These are phyloP conservation scores for Pyricularia sp. DNA, from an alignment of 2,329 filamentous ascomycete genomes.

Conservation along the genomic window DNA sequence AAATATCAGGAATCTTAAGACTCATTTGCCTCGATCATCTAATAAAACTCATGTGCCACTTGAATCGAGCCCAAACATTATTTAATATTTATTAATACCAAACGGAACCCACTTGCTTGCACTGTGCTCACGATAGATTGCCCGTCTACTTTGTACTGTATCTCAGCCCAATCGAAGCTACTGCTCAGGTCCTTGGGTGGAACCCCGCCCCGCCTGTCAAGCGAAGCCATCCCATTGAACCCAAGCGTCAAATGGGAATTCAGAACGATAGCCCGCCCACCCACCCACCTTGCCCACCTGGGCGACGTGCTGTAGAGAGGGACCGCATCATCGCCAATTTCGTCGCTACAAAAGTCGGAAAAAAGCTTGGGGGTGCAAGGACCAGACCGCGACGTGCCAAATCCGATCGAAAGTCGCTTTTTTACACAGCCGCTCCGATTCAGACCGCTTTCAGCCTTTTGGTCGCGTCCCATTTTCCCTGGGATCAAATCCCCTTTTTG, in stretches of 20 bases:
- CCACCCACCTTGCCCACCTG: neutral
- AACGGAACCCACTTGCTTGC: neutral
- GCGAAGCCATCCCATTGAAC: neutral
- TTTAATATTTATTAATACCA: no score
- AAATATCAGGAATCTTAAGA: neutral
- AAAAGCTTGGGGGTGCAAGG: neutral
- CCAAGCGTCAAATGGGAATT: neutral
- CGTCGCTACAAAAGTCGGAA: neutral
- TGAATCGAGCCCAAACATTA: neutral
- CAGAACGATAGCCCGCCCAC: neutral
- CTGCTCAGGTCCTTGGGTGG: neutral
- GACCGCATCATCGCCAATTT: constrained; percentile 1
- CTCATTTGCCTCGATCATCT: neutral
- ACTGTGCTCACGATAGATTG: neutral
- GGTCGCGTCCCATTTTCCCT: neutral
- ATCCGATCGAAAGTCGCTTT: neutral
- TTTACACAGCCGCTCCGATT: neutral
- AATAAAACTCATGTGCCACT: neutral
- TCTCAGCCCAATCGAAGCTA: neutral
- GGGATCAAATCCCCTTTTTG: neutral
- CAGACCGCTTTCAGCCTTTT: neutral
- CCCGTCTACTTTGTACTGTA: neutral
- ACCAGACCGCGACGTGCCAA: neutral
- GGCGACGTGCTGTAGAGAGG: neutral
- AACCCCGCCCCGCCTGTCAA: neutral